Base-by-base conservation (phyloP, 805 yeast species). In the Dipodascus albidus region DNA sequence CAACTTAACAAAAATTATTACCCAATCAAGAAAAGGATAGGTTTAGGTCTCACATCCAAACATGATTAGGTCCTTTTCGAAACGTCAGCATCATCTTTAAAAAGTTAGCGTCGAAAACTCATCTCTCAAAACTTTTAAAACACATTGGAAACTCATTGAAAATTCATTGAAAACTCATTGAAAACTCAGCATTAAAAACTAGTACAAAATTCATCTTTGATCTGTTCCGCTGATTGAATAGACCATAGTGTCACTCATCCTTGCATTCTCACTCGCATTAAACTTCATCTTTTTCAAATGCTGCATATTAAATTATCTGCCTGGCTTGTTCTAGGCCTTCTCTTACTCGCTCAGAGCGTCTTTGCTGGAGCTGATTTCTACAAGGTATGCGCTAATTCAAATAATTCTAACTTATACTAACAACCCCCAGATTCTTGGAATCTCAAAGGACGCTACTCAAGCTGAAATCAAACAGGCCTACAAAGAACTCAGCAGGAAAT, bases 381-480 rank as follows among this genome's bases (percentile, higher is more conserved):
- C 57, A 62, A 72, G 57, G 66, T 63, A 53, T 41, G 64, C 55
- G 31, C 23, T 17, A 23, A 15, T n/a, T 35, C 44, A 19, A 15
- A 6, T 23, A 19, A 6, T 42, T n/a, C 22, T 2, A 2, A 23
- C 22, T 38, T 59, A 3, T 17, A 11, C n/a, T 23, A 22, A 59
- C 23, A 22, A 22, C 54, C 55, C 70, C 17, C 11, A 55, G 62
- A 75, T 89, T 3, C 73, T 91, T 9, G 97, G 95, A 0, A 76
- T 93, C 3, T 62, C 74, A 9, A 78, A 74, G 56, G 72, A 75
- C 59, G 95, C 96, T 0, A 75, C 76, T 51, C 96, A 87, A 22
- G 82, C 78, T 59, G 89, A 88, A 53, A 87, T 90, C 69, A 88
- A 87, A 65, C 78, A 82, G 52, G 96, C 96, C 0, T 90, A 90